Evolutionary conservation across 1,139 yeast species (phyloP), one percentile per base, ranked within the genome.

Genomic region (Chernovozyma aurita): DNA sequence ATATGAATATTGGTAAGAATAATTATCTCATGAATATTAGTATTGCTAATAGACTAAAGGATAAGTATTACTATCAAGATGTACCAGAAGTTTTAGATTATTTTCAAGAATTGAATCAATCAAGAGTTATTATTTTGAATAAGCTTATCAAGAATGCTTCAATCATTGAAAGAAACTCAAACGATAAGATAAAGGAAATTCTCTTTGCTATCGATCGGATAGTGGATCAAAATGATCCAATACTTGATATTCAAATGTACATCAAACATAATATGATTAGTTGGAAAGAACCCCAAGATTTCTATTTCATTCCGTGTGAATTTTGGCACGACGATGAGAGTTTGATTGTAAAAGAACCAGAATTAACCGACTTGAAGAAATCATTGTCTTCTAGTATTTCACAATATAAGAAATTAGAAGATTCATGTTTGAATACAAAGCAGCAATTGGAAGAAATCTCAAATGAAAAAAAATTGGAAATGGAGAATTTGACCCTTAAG

Each of bases 321-420:
- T 84, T 94, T 34, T 94, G 98, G 98, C 97, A 90, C 59, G 98
- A 92, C 52, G 97, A 92, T 57, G 95, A 88, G 45, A 68, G 76
- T 32, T 78, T 92, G 63, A 67, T 80, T 13, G 73, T 77, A 2
- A 72, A 74, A 15, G 80, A 76, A 29, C 73, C 74, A 2, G 92
- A 87, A 48, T 66, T 87, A 45, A 71, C 79, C 14, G 77, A 73
- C 35, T 66, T 92, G 52, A 80, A 84, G 51, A 73, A 74, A 41
- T 64, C 70, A 38, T 66, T 92, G 42, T 74, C 75, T 35, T 56
- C 63, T 32, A 66, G 82, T 4, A 65, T 74, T 33, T 49, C 63
- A 7, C 68, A 63, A 9, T 78, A 78, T 44, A 61, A 67, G 24
- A 67, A 60, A 31, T 57, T 57, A 33, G 76, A 72, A 42, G 57